Evolutionary conservation across 768 basidiomycete species (phyloP), one percentile per base, ranked within the genome.

Genomic region (Lyophyllum atratum): DNA sequence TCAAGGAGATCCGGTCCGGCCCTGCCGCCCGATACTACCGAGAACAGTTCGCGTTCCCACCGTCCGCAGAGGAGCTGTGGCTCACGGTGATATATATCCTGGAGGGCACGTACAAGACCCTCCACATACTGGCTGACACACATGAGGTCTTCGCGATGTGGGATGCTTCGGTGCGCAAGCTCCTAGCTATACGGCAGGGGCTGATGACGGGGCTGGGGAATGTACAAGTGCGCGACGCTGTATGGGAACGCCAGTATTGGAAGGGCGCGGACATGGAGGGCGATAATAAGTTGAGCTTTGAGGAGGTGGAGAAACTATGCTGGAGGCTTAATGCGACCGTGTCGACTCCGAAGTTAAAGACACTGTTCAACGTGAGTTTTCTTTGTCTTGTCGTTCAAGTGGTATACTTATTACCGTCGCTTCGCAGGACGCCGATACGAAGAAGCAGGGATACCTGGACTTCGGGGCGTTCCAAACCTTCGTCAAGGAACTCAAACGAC

Each of bases 201-300:
- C 79, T 93, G 29, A 88, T 88, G 84, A 80, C 77, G 10, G 89
- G 87, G 0, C 74, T 85, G 0, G 86, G 85, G 12, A 80, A 86
- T 54, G 72, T 81, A 28, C 86, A 88, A 58, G 74, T 86, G 54
- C 72, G 89, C 22, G 82, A 90, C 59, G 77, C 79, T 0, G 75
- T 92, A 10, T 94, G 92, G 92, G 85, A 92, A 72, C 80, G 84
- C 54, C 87, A 88, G 68, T 90, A 88, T 67, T 93, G 92, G 92
- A 90, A 86, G 65, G 82, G 81, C 14, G 84, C 86, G 0, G 87
- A 89, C 59, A 76, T 81, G 39, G 75, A 80, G 42, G 77, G 79
- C 6, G 87, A 89, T 66, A 80, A 86, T 58, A 78, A 78, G 49
- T 68, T 93, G 40, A 81, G 81, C 43, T 90, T 92, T 58, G 84